These are phyloP conservation scores for Thinopyrum obtusiflorum DNA, from an alignment of 202 grass and related monocot genomes.

Conservation along the genomic window DNA sequence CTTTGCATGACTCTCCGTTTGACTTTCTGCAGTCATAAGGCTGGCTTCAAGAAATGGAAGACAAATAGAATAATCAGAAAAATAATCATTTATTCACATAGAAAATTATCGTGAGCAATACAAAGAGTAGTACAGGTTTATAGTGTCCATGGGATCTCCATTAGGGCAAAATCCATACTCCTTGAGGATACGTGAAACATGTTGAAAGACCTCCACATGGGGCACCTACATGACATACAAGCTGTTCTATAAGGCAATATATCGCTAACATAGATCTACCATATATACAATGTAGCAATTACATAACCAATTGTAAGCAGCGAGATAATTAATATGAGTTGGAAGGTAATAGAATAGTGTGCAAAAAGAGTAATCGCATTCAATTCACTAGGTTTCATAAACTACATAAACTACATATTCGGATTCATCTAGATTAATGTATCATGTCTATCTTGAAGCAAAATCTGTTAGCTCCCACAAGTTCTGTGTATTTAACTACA, in stretches of 20 bases:
- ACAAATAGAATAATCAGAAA: background rate
- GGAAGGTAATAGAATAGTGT: background rate
- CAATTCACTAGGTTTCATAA: background rate
- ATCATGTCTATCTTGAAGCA: background rate
- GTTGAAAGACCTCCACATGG: slow-evolving; percentile 14
- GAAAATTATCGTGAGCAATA: slow-evolving; percentile 5
- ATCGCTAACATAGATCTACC: background rate
- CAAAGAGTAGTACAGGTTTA: slow-evolving; percentile 16
- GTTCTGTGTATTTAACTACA: background rate
- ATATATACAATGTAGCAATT: background rate
- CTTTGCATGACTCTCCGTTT: background rate
- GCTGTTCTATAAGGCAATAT: slow-evolving; percentile 2
- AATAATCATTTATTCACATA: background rate
- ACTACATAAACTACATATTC: background rate
- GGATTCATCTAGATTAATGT: background rate
- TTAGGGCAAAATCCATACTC: slow-evolving; percentile 15
- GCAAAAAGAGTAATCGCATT: background rate
- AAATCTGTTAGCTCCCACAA: background rate
- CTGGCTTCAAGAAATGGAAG: background rate
- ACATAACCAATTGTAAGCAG: background rate
- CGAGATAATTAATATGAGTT: background rate
- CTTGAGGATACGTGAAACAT: slow-evolving; percentile 21
- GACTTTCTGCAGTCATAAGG: slow-evolving; percentile 35
- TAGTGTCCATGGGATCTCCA: slow-evolving; percentile 3
- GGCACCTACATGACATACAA: slow-evolving; percentile 14